Conservation (phyloP, 2,329 filamentous ascomycete species). For the Samsoniella hepiali region DNA sequence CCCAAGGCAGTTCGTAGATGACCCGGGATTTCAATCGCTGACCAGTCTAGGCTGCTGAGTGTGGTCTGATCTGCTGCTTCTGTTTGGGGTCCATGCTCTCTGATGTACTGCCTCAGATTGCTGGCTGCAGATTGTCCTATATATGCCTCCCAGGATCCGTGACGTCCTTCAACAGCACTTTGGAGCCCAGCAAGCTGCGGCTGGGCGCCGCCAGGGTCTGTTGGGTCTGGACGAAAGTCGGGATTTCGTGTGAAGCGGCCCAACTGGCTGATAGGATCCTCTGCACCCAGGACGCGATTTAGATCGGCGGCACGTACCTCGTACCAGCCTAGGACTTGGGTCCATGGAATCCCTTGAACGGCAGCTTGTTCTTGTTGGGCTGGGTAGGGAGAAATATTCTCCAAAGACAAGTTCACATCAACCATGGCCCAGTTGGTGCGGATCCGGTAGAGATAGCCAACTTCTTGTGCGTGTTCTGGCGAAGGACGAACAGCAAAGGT, state of each 20-base stretch:
- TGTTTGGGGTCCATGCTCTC: background rate
- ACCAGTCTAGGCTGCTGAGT: constrained; percentile 1
- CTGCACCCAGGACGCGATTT: background rate
- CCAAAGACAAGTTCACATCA: background rate
- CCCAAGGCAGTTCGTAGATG: background rate
- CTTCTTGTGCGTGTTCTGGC: background rate
- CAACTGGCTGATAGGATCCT: background rate
- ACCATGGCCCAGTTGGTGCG: constrained; percentile 2
- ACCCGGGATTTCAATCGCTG: background rate
- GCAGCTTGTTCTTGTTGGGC: background rate
- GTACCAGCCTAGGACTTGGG: background rate
- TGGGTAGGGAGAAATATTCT: background rate
- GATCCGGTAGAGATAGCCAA: background rate
- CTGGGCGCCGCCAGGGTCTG: background rate
- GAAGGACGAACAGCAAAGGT: background rate
- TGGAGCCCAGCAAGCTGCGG: background rate
- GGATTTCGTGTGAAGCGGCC: background rate
- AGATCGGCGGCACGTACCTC: background rate
- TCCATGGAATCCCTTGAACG: background rate
- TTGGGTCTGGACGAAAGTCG: background rate
- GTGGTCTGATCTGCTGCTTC: background rate
- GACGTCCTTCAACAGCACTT: background rate
- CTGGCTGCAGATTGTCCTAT: background rate
- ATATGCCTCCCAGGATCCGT: background rate
- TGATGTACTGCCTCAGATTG: background rate